These are phyloP conservation scores for Mycosarcoma maydis DNA, from an alignment of 1,284 basidiomycete genomes.

Conservation along the genomic window DNA sequence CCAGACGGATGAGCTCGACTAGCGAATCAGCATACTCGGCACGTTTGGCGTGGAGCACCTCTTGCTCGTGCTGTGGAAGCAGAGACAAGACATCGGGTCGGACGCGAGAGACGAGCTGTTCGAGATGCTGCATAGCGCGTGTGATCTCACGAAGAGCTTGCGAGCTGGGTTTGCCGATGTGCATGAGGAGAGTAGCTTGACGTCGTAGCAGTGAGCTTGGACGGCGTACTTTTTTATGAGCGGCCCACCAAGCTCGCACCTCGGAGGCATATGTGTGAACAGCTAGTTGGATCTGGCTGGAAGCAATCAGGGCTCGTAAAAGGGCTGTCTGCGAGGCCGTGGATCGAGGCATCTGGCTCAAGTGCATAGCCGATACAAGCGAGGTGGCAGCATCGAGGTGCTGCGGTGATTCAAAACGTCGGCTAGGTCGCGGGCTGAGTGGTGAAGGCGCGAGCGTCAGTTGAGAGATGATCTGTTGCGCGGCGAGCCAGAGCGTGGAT, in stretches of 20 bases:
- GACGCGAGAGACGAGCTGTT: conserved; percentile 16
- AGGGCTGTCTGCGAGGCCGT: conserved; percentile 24
- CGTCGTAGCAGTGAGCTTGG: conserved; percentile 8
- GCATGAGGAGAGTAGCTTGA: conserved; percentile 21
- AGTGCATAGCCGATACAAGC: conserved; percentile 25
- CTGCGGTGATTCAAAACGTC: conserved; percentile 20
- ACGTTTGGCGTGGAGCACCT: conserved; percentile 15
- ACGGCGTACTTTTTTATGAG: conserved; percentile 19
- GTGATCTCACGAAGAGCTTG: conserved; percentile 27
- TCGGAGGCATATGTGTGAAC: conserved; percentile 24
- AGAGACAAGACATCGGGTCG: conserved; percentile 16
- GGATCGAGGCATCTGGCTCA: conserved; percentile 12
- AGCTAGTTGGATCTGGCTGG: conserved; percentile 12
- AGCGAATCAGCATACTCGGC: conserved; percentile 30
- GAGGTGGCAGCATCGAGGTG: conserved; percentile 18
- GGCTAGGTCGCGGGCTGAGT: conserved; percentile 17
- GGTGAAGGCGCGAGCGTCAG: conserved; percentile 25
- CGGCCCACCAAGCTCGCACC: conserved; percentile 36
- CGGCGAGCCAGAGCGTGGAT: conserved; percentile 9
- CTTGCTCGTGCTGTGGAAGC: conserved; percentile 9
- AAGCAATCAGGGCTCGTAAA: conserved; percentile 28
- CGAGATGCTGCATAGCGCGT: conserved; percentile 15
- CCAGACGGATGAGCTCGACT: conserved; percentile 27
- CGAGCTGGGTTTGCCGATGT: conserved; percentile 27
- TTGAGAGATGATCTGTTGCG: conserved; percentile 22